Evolutionary conservation across 345 rosid species (phyloP), one percentile per base, ranked within the genome.

Genomic region (Populus pruinosa): DNA sequence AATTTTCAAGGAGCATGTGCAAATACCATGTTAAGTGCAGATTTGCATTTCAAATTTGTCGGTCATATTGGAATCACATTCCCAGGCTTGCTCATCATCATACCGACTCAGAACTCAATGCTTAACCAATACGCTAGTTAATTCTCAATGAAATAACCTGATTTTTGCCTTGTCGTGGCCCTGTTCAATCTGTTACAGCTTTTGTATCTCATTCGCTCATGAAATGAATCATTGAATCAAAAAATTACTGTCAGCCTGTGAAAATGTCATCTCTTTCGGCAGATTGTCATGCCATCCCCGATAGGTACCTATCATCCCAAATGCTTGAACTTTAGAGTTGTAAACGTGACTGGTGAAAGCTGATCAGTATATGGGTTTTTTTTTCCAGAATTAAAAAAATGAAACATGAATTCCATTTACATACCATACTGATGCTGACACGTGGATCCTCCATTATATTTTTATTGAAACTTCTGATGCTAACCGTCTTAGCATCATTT

Each of bases 251-350:
- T 14, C 20, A 11, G 64, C 70, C 53, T 23, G 31, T 5, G 29
- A 63, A 29, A 25, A 79, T 38, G 70, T 89, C 83, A 91, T 85
- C 74, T 84, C 83, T 95, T 95, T 75, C 82, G 83, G 79, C 99
- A 95, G 78, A 95, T 88, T 18, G 97, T 90, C 90, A 91, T 86
- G 82, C 98, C 97, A 87, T 95, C 98, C 41, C 96, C 98, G 29
- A 95, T 87, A 2, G 97, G 97, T 68, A 95, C 97, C 98, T 94
- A 71, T 77, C 39, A 75, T 14, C 47, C 71, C 56, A 77, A 72
- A 71, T 25, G 50, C 61, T 39, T 25, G 16, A 72, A 20, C 5
- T 59, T 36, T 20, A 21, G 74, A 20, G 7, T 59, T 36, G 50
- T 0, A 18, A 38, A 11, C 74, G 44, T 47, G 71, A 72, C 61